These are phyloP conservation scores for Alternaria gaisen DNA, from an alignment of 2,329 filamentous ascomycete species.

Conservation along the genomic window DNA sequence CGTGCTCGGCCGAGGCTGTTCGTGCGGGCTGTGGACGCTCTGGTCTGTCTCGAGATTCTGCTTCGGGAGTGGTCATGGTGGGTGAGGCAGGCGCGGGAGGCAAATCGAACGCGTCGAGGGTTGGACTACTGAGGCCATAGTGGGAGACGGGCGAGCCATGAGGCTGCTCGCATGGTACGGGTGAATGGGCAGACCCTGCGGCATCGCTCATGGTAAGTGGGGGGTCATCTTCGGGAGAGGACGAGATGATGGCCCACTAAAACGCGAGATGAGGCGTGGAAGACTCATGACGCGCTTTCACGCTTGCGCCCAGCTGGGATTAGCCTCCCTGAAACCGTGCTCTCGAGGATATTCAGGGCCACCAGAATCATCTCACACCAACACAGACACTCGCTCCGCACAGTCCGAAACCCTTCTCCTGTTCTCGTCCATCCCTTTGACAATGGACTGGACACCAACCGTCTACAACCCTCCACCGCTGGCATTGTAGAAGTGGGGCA, in stretches of 20 bases:
- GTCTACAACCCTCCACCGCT: slow-evolving; percentile 15
- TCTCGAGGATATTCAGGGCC: slow-evolving; percentile 26
- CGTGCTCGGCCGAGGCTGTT: slow-evolving; percentile 54
- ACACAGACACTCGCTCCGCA: slow-evolving; percentile 16
- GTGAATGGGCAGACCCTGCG: slow-evolving; percentile 25
- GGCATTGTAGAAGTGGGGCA: slow-evolving; percentile 24
- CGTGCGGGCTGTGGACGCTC: slow-evolving; percentile 29
- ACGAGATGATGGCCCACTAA: slow-evolving; percentile 16
- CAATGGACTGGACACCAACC: slow-evolving; percentile 27
- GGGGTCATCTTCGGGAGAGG: slow-evolving; percentile 25
- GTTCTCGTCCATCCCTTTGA: slow-evolving; percentile 22
- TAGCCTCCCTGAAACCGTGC: slow-evolving; percentile 18
- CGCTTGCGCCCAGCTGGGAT: slow-evolving; percentile 21
- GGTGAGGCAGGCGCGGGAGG: slow-evolving; percentile 10
- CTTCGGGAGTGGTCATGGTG: slow-evolving; percentile 21
- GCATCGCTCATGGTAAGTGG: slow-evolving; percentile 36
- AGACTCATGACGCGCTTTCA: slow-evolving; percentile 33
- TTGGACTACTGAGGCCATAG: slow-evolving; percentile 22
- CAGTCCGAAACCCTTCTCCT: slow-evolving; percentile 21
- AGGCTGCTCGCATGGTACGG: slow-evolving; percentile 18
- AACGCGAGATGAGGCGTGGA: slow-evolving; percentile 21
- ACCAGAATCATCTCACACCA: slow-evolving; percentile 29
- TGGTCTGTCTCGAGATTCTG: slow-evolving; percentile 4
- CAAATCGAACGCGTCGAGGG: slow-evolving; percentile 23
- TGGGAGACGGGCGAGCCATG: slow-evolving; percentile 7